Evolutionary conservation across 1,139 yeast genomes (phyloP).

Genomic region (Saccharomycopsis hybrid): DNA sequence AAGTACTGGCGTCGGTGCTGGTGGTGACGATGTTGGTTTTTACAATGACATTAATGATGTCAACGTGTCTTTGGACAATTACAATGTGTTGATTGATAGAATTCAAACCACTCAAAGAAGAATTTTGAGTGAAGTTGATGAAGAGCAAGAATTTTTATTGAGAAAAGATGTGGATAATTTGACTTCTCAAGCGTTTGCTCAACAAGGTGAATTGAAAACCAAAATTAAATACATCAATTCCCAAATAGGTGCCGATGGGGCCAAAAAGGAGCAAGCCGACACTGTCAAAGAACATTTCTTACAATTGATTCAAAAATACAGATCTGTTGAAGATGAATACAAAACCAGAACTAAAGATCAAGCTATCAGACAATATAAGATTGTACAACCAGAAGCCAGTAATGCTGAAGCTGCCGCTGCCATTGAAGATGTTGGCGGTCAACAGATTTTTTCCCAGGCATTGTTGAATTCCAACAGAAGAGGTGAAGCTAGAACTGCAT

Average conservation of each 20-base stretch:
- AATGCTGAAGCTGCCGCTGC: constrained; percentile 67
- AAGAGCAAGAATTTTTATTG: constrained; percentile 64
- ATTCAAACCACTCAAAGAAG: constrained; percentile 79
- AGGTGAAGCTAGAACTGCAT: constrained; percentile 94
- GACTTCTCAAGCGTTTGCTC: constrained; percentile 70
- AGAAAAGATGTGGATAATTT: constrained; percentile 74
- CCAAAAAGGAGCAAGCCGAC: constrained; percentile 88
- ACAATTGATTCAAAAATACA: constrained; percentile 78
- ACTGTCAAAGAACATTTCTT: constrained; percentile 81
- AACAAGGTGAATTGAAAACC: constrained; percentile 67
- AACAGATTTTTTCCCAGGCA: constrained; percentile 93
- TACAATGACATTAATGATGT: constrained; percentile 14
- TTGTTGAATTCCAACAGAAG: constrained; percentile 86
- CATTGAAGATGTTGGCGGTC: constrained; percentile 76
- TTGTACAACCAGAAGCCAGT: constrained; percentile 90
- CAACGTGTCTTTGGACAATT: constrained; percentile 28
- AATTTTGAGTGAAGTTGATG: constrained; percentile 78
- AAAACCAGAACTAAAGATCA: constrained; percentile 79
- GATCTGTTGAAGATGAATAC: constrained; percentile 81
- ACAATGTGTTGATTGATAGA: constrained; percentile 68
- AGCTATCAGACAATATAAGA: constrained; percentile 88
- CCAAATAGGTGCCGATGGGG: constrained; percentile 62
- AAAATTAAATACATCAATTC: constrained; percentile 75
- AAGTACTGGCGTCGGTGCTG: constrained; percentile 3
- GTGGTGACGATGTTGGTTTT: constrained; percentile 12